Evolutionary conservation across 768 basidiomycete species (phyloP).

Genomic region (Tricholoma matsutake): DNA sequence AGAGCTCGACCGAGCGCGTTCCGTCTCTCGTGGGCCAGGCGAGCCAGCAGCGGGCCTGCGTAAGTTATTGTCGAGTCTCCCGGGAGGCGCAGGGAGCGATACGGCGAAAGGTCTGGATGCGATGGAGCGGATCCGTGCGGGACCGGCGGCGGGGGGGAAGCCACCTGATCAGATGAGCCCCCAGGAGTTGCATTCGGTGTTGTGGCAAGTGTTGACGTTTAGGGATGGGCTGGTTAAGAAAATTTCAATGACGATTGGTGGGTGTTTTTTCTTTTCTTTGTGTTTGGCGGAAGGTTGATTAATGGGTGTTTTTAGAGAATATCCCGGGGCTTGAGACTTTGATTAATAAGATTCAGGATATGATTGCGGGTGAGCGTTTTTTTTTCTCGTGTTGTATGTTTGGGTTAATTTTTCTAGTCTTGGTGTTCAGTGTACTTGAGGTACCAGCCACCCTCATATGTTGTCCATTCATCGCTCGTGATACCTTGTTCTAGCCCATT

Average conservation of each 20-base stretch:
- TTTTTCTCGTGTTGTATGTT: slow-evolving; percentile 3
- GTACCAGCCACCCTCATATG: slow-evolving; percentile 25
- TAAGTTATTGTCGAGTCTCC: slow-evolving; percentile 57
- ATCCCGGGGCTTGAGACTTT: slow-evolving; percentile 76
- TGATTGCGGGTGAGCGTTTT: slow-evolving; percentile 51
- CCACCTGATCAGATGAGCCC: slow-evolving; percentile 81
- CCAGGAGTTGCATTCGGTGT: slow-evolving; percentile 77
- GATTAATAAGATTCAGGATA: slow-evolving; percentile 77
- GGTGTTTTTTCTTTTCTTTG: slow-evolving; percentile 4
- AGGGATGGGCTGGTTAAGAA: slow-evolving; percentile 81
- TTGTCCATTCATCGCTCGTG: not conserved
- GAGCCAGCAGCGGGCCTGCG: slow-evolving; percentile 51
- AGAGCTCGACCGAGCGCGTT: slow-evolving; percentile 45
- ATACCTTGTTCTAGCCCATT: slow-evolving; percentile 50
- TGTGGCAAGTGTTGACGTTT: slow-evolving; percentile 87
- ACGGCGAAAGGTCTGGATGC: slow-evolving; percentile 74
- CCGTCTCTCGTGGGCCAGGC: not conserved
- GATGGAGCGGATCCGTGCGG: slow-evolving; percentile 65
- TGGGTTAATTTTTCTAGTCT: slow-evolving; percentile 42
- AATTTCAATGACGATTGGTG: slow-evolving; percentile 71
- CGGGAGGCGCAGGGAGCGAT: slow-evolving; percentile 57
- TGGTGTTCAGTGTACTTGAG: slow-evolving; percentile 83
- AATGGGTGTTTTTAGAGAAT: slow-evolving; percentile 47
- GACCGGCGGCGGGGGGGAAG: slow-evolving; percentile 59
- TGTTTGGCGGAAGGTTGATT: not conserved